Evolutionary conservation across 2,329 filamentous ascomycete genomes (phyloP).

Genomic region (Arthrinium puccinioides): DNA sequence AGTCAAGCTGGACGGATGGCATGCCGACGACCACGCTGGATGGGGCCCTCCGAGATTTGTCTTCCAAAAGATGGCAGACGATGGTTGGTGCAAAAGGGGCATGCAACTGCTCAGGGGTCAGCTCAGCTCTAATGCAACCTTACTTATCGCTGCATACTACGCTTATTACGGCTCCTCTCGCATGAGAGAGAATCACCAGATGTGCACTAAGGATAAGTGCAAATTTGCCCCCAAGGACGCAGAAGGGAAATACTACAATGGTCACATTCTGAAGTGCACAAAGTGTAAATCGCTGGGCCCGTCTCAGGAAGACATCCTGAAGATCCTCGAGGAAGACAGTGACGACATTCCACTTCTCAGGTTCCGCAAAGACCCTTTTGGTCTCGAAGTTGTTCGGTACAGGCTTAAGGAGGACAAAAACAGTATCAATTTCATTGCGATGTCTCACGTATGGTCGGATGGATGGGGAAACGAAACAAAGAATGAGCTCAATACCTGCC

Average conservation of each 20-base stretch:
- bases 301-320: background rate
- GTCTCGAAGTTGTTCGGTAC: background rate
- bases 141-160: constrained; percentile 2
- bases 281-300: background rate
- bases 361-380: too few relatives aligned
- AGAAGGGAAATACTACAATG: background rate
- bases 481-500: background rate
- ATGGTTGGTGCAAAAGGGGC: constrained; percentile 1
- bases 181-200: background rate
- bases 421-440: background rate
- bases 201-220: background rate
- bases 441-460: constrained; percentile 4
- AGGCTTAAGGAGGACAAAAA: background rate
- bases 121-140: constrained; percentile 1
- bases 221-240: background rate
- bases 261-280: background rate
- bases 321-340: background rate
- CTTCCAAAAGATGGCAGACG: background rate
- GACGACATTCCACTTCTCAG: too few relatives aligned
- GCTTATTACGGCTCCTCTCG: background rate
- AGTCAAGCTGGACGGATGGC: constrained; percentile 1
- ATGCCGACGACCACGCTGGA: background rate
- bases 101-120: constrained; percentile 1
- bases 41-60: constrained; percentile 2
- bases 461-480: constrained; percentile 1